phyloP scores from a whole-genome alignment of 2,329 filamentous ascomycete species.

The Cladosporium sp. region DNA sequence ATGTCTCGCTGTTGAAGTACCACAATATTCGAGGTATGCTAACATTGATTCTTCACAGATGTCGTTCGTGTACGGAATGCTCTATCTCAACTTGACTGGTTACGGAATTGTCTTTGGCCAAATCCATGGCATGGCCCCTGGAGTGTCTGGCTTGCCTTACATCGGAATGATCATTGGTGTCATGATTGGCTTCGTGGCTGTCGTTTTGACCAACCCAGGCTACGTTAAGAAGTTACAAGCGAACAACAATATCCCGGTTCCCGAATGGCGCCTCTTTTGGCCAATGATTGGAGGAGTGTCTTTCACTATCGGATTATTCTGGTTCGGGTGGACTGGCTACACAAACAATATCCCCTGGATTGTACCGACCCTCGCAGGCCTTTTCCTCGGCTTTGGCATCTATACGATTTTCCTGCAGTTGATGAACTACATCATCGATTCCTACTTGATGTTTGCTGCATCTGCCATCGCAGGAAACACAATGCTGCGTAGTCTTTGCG shows the following conservation, averaged over 20 bases:
- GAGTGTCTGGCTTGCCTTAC: conserved; percentile 75
- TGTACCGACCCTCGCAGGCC: conserved; percentile 45
- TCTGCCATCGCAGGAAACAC: conserved; percentile 40
- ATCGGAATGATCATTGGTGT: conserved; percentile 66
- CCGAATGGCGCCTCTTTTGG: conserved; percentile 49
- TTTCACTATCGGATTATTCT: conserved; percentile 38
- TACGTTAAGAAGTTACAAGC: conserved; percentile 35
- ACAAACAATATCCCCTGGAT: conserved; percentile 44
- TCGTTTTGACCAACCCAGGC: conserved; percentile 33
- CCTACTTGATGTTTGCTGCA: conserved; percentile 56
- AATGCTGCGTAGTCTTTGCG: conserved; percentile 33
- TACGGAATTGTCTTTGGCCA: conserved; percentile 77
- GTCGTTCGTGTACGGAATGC: conserved; percentile 51
- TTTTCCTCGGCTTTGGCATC: conserved; percentile 46
- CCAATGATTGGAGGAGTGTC: conserved; percentile 52
- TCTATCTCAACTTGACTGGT: conserved; percentile 84
- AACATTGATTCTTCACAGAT: conserved; percentile 18
- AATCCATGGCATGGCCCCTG: conserved; percentile 68
- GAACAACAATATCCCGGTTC: conserved; percentile 42
- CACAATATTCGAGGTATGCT: not conserved
- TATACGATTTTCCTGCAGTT: conserved; percentile 43
- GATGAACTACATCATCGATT: conserved; percentile 50
- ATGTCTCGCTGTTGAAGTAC: too few relatives aligned
- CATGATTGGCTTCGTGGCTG: conserved; percentile 30
- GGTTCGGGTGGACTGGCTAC: conserved; percentile 49